A percentile compares a stretch with the other conserved stretches of the same genome.
These are phyloP conservation scores for Boletales sp. DNA, from an alignment of 768 basidiomycete species.

Conservation along the genomic window DNA sequence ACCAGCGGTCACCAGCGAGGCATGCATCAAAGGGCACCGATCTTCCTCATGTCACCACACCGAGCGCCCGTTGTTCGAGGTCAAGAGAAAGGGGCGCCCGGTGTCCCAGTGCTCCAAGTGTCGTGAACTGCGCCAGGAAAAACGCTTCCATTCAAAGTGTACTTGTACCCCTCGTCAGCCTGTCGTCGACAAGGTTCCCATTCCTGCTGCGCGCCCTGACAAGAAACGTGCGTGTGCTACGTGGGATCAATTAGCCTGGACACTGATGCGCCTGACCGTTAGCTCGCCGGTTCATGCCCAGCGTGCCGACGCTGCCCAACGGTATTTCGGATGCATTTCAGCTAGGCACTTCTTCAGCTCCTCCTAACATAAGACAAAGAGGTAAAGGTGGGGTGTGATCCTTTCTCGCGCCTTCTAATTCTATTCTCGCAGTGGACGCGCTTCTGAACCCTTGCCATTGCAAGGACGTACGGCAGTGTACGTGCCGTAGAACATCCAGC, in stretches of 20 bases:
- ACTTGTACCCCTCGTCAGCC: conserved; percentile 52
- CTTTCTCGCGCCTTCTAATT: neutral
- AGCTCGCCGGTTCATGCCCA: conserved; percentile 70
- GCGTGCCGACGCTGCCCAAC: conserved; percentile 69
- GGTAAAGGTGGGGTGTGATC: conserved; percentile 31
- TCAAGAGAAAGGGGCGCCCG: conserved; percentile 91
- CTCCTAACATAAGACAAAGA: conserved; percentile 47
- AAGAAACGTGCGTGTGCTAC: conserved; percentile 28
- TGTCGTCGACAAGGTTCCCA: conserved; percentile 27
- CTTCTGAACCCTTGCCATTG: conserved; percentile 66
- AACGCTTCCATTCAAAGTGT: conserved; percentile 80
- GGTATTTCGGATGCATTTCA: conserved; percentile 57
- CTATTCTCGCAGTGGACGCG: conserved; percentile 41
- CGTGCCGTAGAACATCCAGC: conserved; percentile 33
- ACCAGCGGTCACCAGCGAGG: conserved; percentile 51
- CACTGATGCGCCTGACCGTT: conserved; percentile 10
- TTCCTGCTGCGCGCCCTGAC: conserved; percentile 30
- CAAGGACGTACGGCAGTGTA: conserved; percentile 51
- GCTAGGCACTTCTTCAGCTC: conserved; percentile 24
- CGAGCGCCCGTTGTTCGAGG: conserved; percentile 86
- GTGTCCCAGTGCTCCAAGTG: conserved; percentile 88
- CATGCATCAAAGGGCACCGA: conserved; percentile 93
- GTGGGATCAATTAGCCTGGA: conserved; percentile 1
- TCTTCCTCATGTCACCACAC: conserved; percentile 86
- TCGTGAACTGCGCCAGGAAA: conserved; percentile 75